Base-by-base conservation (phyloP, 371 early-diverging fungal species). In the Capillidium rhysosporum region DNA sequence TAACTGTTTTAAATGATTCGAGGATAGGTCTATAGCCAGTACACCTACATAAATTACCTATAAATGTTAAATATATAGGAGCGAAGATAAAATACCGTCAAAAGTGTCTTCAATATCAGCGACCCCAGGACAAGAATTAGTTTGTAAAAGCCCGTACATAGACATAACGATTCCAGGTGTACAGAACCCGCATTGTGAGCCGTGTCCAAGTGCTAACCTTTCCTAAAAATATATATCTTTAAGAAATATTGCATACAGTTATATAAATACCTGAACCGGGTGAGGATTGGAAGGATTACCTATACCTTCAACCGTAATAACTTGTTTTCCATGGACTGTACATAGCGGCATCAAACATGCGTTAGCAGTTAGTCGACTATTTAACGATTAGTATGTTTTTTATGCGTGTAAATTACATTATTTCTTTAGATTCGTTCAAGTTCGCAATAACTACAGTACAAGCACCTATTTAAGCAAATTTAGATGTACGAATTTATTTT, bases 111-210 rank as follows among this genome's bases (percentile, higher is more conserved):
- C 84, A 45, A 86, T 73, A 29, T 82, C 84, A 44, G 68, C 66
- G 52, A 76, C 75, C 0, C 69, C 67, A 28, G 82, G 77, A 5
- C 59, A 60, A 4, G 70, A 62, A 57, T 82, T 80, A 60, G 77
- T 80, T 51, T 73, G 66, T 51, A 82, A 63, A 47, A 77, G 65
- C 8, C 79, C 70, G 60, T 82, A 86, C 52, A 84, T 69, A 24
- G 82, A 79, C 85, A 84, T 84, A 57, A 78, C 85, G 41, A 86
- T 80, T 23, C 86, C 86, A 1, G 84, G 83, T 3, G 84, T 84
- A 54, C 84, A 86, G 70, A 84, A 84, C 26, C 86, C 86, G 59
- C 87, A 86, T 63, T 86, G 87, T 18, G 77, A 77, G 30, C 70
- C 76, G 41, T 76, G 74, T 58, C 69, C 54, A 21, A 70, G 61